Percentiles rank a stretch among this genome's conserved stretches.
Evolutionary conservation across 441 rosid species (phyloP).

Genomic region (Jatropha podagrica): DNA sequence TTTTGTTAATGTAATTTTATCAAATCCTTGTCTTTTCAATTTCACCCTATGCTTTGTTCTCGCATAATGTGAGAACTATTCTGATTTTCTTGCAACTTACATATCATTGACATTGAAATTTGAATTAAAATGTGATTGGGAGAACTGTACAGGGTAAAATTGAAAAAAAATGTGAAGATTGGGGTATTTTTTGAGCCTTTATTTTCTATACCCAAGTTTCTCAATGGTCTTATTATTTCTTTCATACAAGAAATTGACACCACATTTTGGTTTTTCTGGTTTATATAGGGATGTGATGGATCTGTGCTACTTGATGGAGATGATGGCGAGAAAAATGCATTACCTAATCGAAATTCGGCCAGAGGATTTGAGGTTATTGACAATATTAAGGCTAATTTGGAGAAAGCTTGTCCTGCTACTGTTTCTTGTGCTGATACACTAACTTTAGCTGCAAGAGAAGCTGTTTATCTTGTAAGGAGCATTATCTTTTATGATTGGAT

Average conservation of each 20-base stretch:
- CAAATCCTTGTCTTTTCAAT: background rate
- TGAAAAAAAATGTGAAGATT: too few relatives aligned
- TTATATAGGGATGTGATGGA: slow-evolving; percentile 61
- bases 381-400: slow-evolving; percentile 52
- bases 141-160: too few relatives aligned
- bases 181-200: too few relatives aligned
- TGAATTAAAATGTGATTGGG: too few relatives aligned
- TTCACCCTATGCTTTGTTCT: background rate
- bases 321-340: slow-evolving; percentile 50
- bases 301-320: slow-evolving; percentile 56
- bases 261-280: background rate
- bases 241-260: too few relatives aligned
- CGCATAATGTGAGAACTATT: too few relatives aligned
- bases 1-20: slow-evolving; percentile 50
- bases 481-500: background rate
- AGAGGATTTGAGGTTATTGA: slow-evolving; percentile 74
- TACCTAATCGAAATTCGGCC: slow-evolving; percentile 47
- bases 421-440: slow-evolving; percentile 71
- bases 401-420: slow-evolving; percentile 54
- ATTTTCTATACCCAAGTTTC: background rate
- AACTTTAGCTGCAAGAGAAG: slow-evolving; percentile 64
- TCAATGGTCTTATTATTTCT: background rate
- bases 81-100: too few relatives aligned
- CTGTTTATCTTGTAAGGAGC: slow-evolving; percentile 47
- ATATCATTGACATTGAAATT: too few relatives aligned